These are phyloP conservation scores for Annona cherimola DNA, from an alignment of 164 flowering plant species.

Conservation along the genomic window DNA sequence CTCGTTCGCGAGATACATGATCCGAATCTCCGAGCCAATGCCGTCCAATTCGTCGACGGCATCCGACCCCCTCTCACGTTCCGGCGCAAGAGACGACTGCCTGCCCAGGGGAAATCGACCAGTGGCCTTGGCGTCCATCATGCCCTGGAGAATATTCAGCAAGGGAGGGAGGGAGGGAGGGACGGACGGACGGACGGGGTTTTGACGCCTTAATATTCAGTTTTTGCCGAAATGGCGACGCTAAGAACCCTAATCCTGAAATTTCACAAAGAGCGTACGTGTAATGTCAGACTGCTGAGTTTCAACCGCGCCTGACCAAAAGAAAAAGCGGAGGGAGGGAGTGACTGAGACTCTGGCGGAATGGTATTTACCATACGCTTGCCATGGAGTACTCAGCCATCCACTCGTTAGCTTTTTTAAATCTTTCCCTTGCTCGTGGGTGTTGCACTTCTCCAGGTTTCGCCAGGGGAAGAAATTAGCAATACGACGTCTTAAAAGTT, in stretches of 20 bases:
- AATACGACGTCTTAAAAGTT: too few species aligned
- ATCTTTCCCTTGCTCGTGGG: too few species aligned
- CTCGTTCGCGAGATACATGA: constrained; percentile 69
- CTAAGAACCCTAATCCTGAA: not conserved
- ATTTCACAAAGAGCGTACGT: not conserved
- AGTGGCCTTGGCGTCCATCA: constrained; percentile 18
- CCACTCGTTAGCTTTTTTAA: too few species aligned
- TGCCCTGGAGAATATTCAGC: not conserved
- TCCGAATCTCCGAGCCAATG: constrained; percentile 42
- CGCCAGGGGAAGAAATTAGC: too few species aligned
- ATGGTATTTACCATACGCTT: too few species aligned
- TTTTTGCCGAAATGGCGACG: not conserved
- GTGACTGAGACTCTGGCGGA: too few species aligned
- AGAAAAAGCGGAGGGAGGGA: not conserved
- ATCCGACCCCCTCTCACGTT: constrained; percentile 10
- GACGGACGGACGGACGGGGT: too few species aligned
- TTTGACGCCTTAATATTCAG: not conserved
- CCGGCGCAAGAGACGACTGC: constrained; percentile 79
- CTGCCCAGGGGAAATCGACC: constrained; percentile 35
- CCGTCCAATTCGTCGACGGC: constrained; percentile 15
- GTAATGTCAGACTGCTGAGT: too few species aligned
- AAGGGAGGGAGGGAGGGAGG: too few species aligned
- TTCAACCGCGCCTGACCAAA: too few species aligned
- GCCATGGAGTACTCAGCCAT: too few species aligned
- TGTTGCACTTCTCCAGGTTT: too few species aligned